Base-by-base conservation (phyloP, 1,284 basidiomycete species). In the Inonotus obliquus region DNA sequence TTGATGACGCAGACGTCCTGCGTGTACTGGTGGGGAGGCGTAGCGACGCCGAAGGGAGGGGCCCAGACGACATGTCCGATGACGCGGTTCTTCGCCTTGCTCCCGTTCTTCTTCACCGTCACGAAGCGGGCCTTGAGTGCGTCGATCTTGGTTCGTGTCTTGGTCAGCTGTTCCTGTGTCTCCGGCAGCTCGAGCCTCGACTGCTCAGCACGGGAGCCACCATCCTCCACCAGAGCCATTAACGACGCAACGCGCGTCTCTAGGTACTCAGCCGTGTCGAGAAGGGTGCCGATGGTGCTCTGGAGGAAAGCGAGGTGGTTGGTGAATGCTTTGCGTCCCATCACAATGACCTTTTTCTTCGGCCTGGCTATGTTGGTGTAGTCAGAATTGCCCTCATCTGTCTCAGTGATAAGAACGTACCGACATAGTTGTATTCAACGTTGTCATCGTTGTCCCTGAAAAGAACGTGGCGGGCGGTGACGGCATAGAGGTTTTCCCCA, bases 281-380 rank as follows among this genome's bases (percentile, higher is more conserved):
- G 70, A 27, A 68, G 66, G 21, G 11, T 71, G 57, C 68, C 66
- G 54, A 78, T 77, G 37, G 39, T 39, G 52, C 52, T 70, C 70
- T 74, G 66, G 61, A 77, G 74, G 63, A 70, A 73, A 7, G 32
- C 65, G 19, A 74, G 61, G 67, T 66, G 70, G 66, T 72, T 63
- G 4, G 37, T 62, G 73, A 75, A 77, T 0, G 71, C 72, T 0
- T n/a, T 38, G 35, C 29, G 48, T 57, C 75, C 72, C 75, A 77
- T 75, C 2, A 77, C 27, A 39, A 77, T n/a, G 59, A 79, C 77
- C 52, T 77, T 44, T 66, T 69, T 72, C 73, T 71, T 75, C 11
- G 71, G 74, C 27, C 57, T 64, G n/a, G 67, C 66, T 59, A 63
- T 59, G 32, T 48, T 9, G 32, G 11, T 13, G 35, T 17, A 70